These are phyloP conservation scores for Melastoma candidum DNA, from an alignment of 441 rosid species.

Conservation along the genomic window DNA sequence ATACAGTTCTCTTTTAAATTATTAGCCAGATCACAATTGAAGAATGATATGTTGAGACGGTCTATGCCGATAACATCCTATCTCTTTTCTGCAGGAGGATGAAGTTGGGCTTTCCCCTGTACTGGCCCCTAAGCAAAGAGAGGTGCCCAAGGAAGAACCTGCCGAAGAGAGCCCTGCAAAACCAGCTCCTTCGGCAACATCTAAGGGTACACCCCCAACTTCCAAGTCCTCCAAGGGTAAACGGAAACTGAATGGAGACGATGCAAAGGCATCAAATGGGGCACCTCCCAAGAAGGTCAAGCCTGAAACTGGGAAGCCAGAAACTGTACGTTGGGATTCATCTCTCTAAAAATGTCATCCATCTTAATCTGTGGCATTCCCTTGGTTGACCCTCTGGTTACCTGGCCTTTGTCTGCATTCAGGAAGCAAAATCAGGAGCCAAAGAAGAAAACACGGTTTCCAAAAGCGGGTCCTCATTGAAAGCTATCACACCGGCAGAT, in stretches of 20 bases:
- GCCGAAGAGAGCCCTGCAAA: slow-evolving; percentile 64
- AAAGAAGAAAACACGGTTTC: slow-evolving; percentile 41
- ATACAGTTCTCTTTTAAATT: slow-evolving; percentile 1
- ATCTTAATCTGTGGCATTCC: not conserved
- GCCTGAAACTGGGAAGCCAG: slow-evolving; percentile 55
- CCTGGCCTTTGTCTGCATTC: slow-evolving; percentile 15
- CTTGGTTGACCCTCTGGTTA: not conserved
- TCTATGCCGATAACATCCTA: not conserved
- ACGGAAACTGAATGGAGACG: slow-evolving; percentile 67
- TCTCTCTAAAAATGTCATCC: not conserved
- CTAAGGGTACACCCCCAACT: slow-evolving; percentile 57
- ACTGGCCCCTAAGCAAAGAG: slow-evolving; percentile 58
- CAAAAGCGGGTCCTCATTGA: slow-evolving; percentile 18
- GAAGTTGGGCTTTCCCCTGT: slow-evolving; percentile 40
- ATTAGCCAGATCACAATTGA: not conserved
- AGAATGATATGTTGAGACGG: not conserved
- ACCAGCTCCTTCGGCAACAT: slow-evolving; percentile 44
- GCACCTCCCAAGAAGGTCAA: slow-evolving; percentile 71
- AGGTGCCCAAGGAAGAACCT: slow-evolving; percentile 65
- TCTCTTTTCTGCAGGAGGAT: slow-evolving; percentile 30
- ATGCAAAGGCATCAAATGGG: slow-evolving; percentile 46
- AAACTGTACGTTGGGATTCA: slow-evolving; percentile 5
- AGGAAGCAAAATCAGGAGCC: slow-evolving; percentile 54
- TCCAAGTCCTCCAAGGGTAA: slow-evolving; percentile 81
- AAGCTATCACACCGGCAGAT: slow-evolving; percentile 33